A percentile compares a stretch with the other conserved stretches of the same genome.
Evolutionary conservation across 306 rosid genomes (phyloP).

Genomic region (Dalbergia oliveri): DNA sequence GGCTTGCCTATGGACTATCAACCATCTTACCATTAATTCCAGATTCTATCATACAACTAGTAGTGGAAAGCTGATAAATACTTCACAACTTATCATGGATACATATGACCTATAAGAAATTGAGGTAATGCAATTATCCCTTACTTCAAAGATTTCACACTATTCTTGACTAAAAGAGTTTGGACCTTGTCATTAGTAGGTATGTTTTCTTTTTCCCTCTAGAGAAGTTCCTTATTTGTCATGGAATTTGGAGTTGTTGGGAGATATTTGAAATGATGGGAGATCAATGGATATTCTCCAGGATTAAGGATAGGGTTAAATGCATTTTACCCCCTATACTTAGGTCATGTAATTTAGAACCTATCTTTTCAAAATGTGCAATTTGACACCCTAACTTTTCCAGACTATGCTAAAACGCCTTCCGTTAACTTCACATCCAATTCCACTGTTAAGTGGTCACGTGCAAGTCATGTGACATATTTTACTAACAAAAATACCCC

Average conservation of each 20-base stretch:
- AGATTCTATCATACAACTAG: not conserved
- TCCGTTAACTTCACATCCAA: too few relatives aligned
- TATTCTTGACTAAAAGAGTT: conserved; percentile 8
- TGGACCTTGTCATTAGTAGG: not conserved
- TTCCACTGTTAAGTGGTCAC: too few relatives aligned
- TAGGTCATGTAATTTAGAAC: too few relatives aligned
- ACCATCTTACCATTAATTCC: not conserved
- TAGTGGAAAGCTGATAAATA: not conserved
- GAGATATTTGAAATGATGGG: conserved; percentile 23
- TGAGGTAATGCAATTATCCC: not conserved
- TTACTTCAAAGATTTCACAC: not conserved
- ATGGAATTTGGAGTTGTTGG: conserved; percentile 28
- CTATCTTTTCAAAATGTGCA: too few relatives aligned
- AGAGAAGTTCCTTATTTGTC: conserved; percentile 10
- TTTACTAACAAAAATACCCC: too few relatives aligned
- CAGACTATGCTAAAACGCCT: too few relatives aligned
- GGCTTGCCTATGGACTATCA: not conserved
- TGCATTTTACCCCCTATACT: too few relatives aligned
- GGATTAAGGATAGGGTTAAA: not conserved
- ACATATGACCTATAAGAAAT: not conserved
- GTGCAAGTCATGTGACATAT: too few relatives aligned
- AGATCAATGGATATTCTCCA: conserved; percentile 19
- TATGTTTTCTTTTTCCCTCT: conserved; percentile 1
- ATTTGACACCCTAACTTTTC: too few relatives aligned
- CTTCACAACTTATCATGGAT: not conserved